Base-by-base conservation (phyloP, 2,329 filamentous ascomycete genomes). In the Ophiostoma sp. region DNA sequence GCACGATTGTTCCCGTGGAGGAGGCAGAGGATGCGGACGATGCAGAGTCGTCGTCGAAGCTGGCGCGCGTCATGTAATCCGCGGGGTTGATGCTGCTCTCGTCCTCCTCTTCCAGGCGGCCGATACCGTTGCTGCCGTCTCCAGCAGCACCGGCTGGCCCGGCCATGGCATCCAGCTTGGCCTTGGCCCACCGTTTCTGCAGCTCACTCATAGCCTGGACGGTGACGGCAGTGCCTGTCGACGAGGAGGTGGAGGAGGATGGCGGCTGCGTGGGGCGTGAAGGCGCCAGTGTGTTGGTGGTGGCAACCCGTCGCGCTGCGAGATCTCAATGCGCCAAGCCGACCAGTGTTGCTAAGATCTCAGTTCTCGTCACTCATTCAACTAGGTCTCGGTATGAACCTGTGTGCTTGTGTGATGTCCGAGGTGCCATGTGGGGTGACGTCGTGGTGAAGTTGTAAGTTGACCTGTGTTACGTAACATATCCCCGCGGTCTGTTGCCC, bases 1-100 rank as follows among this genome's bases (percentile, higher is more conserved):
- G 92, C 71, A 92, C 89, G 70, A 98, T 85, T n/a, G 94, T 98
- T 40, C 93, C 93, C 3, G 93, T 92, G 1, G 93, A 97, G 3
- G 93, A 96, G 49, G 92, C 89, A n/a, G 93, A 97, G 0, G 88
- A 47, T 3, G 45, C 11, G 3, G 45, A 70, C 6, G 70, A 65
- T 14, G 88, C 90, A n/a, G 60, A 63, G 60, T 63, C 60, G 60
- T 63, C 60, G 60, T 63, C 60, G 14, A 63, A 42, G 40, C 60
- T 63, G 16, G 60, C 60, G 38, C 60, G 40, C 5, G 60, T 42
- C 60, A 63, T 63, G 76, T 91, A 89, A 72, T 89, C 87, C 73
- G 91, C 85, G 82, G 58, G 78, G 41, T 9, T 41, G 27, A 45
- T 79, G 67, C 83, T 74, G 72, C 75, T 82, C 67, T 84, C 79